These are phyloP conservation scores for Geotrichum australiense DNA, from an alignment of 1,139 yeast genomes.

Conservation along the genomic window DNA sequence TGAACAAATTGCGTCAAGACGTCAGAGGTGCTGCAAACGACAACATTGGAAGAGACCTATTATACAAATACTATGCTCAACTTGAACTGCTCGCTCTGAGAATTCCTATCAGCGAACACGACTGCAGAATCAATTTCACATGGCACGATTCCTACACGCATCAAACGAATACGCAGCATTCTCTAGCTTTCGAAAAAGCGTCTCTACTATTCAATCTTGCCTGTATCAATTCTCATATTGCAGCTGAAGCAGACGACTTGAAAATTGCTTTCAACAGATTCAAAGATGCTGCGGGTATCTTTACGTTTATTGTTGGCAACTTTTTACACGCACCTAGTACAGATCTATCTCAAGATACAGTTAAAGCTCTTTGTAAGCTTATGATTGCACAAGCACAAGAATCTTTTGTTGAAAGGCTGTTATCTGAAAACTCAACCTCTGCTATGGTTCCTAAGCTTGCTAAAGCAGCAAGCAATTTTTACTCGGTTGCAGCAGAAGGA, in stretches of 20 bases:
- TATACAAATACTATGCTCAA: slow-evolving; percentile 72
- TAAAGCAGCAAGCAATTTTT: slow-evolving; percentile 51
- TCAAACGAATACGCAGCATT: slow-evolving; percentile 51
- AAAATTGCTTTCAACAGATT: slow-evolving; percentile 57
- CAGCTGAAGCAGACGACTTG: slow-evolving; percentile 42
- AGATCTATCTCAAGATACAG: slow-evolving; percentile 66
- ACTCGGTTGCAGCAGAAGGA: slow-evolving; percentile 45
- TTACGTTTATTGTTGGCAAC: slow-evolving; percentile 64
- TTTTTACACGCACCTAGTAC: slow-evolving; percentile 85
- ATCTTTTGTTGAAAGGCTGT: slow-evolving; percentile 58
- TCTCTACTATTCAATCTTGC: slow-evolving; percentile 73
- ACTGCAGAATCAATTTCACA: slow-evolving; percentile 55
- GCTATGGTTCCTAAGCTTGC: slow-evolving; percentile 71
- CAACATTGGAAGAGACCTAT: slow-evolving; percentile 42
- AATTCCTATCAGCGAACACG: slow-evolving; percentile 55
- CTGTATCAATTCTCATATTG: slow-evolving; percentile 45
- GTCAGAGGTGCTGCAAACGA: slow-evolving; percentile 44
- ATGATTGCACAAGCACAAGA: slow-evolving; percentile 90
- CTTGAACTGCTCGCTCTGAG: slow-evolving; percentile 73
- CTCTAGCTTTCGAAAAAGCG: slow-evolving; percentile 86
- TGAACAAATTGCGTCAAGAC: slow-evolving; percentile 59
- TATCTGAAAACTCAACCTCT: slow-evolving; percentile 41
- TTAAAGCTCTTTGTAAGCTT: slow-evolving; percentile 54
- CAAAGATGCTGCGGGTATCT: slow-evolving; percentile 77
- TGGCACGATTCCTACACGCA: slow-evolving; percentile 74